Evolutionary conservation across 2,329 filamentous ascomycete species (phyloP).

Genomic region (Neopestalotiopsis rosae): DNA sequence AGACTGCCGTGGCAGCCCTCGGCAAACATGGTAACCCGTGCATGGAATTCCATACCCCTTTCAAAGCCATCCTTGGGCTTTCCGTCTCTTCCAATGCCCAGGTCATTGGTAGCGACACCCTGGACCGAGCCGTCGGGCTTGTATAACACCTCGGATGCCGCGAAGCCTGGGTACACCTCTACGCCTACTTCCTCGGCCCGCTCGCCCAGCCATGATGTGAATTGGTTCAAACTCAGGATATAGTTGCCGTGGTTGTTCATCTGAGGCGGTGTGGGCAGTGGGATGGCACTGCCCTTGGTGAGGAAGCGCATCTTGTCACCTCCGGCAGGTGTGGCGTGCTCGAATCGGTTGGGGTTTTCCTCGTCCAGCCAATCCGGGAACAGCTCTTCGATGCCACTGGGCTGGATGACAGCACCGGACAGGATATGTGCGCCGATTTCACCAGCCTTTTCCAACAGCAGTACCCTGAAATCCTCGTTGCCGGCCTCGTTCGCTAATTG

Average conservation of each 20-base stretch:
- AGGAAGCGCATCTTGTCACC: conserved; percentile 92
- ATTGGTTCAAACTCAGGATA: conserved; percentile 93
- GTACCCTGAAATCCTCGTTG: conserved; percentile 93
- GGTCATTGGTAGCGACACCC: conserved; percentile 94
- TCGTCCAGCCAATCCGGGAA: conserved; percentile 93
- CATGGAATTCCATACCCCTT: conserved; percentile 98
- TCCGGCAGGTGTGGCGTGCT: conserved; percentile 83
- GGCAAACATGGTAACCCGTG: conserved; percentile 85
- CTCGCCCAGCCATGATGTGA: conserved; percentile 94
- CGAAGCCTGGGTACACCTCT: conserved; percentile 95
- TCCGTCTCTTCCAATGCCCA: conserved; percentile 82
- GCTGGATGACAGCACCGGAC: conserved; percentile 94
- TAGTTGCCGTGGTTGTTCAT: conserved; percentile 99
- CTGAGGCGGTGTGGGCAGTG: conserved; percentile 88
- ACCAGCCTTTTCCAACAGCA: conserved; percentile 92
- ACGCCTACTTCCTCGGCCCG: conserved; percentile 96
- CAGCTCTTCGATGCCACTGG: conserved; percentile 84
- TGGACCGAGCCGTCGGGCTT: conserved; percentile 84
- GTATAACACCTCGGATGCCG: conserved; percentile 91
- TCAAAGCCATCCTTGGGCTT: conserved; percentile 91
- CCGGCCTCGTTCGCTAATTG: conserved; percentile 93
- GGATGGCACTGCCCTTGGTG: conserved; percentile 78
- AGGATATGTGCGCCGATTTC: conserved; percentile 95
- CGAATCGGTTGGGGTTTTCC: conserved; percentile 86
- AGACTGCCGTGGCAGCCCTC: conserved; percentile 96